Evolutionary conservation across 495 filamentous ascomycete species (phyloP).

Genomic region (Hypomontagnella submonticulosa): DNA sequence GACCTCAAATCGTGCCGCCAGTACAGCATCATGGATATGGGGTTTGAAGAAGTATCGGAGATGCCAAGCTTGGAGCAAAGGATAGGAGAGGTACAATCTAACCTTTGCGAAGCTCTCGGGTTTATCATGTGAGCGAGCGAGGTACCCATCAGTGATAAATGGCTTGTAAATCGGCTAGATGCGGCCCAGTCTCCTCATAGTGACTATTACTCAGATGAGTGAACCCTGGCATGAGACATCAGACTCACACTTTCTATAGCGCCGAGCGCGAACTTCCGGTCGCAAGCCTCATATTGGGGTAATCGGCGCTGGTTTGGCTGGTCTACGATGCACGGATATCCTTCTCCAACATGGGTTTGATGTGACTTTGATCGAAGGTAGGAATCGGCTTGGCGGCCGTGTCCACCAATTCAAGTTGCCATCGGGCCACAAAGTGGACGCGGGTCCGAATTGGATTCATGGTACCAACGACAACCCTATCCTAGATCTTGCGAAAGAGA

Average conservation of each 20-base stretch:
- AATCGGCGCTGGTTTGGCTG: conserved; percentile 89
- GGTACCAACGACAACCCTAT: conserved; percentile 89
- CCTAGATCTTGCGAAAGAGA: conserved; percentile 75
- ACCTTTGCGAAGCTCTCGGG: conserved; percentile 45
- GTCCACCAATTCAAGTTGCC: conserved; percentile 66
- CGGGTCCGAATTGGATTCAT: conserved; percentile 96
- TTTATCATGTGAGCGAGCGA: conserved; percentile 50
- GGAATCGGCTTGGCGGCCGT: conserved; percentile 85
- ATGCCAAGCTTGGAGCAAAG: conserved; percentile 33
- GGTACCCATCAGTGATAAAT: conserved; percentile 45
- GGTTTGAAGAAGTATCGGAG: conserved; percentile 32
- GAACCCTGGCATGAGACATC: conserved; percentile 31
- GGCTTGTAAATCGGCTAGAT: conserved; percentile 43
- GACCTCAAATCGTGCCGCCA: conserved; percentile 55
- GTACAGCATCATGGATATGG: conserved; percentile 48
- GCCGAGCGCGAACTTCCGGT: conserved; percentile 47
- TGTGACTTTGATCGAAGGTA: conserved; percentile 87
- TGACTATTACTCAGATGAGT: conserved; percentile 49
- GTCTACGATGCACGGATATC: conserved; percentile 85
- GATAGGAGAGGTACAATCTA: conserved; percentile 49
- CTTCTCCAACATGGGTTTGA: conserved; percentile 79
- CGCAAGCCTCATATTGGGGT: conserved; percentile 69
- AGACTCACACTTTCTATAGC: conserved; percentile 51
- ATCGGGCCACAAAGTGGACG: conserved; percentile 61
- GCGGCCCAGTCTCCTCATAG: conserved; percentile 48